These are phyloP conservation scores for Leucosporidium scottii DNA, from an alignment of 768 basidiomycete genomes.

Conservation along the genomic window DNA sequence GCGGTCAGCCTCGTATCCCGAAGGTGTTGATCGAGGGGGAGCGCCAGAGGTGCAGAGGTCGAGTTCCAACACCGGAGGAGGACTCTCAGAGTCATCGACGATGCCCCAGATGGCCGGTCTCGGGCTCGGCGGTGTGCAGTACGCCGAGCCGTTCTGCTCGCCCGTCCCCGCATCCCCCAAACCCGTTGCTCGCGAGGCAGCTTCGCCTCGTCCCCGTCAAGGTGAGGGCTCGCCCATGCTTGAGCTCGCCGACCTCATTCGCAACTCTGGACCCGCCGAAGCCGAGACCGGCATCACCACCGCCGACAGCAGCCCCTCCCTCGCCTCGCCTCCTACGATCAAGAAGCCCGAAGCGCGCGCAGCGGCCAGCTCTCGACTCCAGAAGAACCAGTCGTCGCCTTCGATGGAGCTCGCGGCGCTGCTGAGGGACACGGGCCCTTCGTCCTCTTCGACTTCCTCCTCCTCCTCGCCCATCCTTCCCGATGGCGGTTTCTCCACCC, in stretches of 20 bases:
- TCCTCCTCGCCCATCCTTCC: no score
- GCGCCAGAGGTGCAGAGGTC: no score
- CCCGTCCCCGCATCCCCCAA: neutral
- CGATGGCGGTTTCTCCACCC: no score
- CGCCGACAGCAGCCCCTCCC: neutral
- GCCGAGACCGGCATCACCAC: neutral
- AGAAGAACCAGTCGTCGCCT: neutral
- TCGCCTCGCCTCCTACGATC: no score
- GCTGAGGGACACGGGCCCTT: constrained; percentile 3
- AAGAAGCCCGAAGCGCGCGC: neutral
- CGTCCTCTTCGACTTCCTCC: neutral
- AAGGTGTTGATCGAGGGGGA: no score
- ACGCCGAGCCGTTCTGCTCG: neutral
- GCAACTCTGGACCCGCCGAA: neutral
- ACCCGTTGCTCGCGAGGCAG: neutral
- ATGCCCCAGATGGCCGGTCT: neutral
- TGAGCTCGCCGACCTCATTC: constrained; percentile 14
- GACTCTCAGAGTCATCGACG: neutral
- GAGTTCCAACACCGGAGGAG: no score
- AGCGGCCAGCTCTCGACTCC: neutral
- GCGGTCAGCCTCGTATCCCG: neutral
- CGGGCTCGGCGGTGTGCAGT: neutral
- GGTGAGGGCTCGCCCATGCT: neutral
- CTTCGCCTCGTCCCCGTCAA: neutral
- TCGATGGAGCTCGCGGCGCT: constrained; percentile 14